Base-by-base conservation (phyloP, 768 basidiomycete genomes). In the Hemileccinum rubropunctum region DNA sequence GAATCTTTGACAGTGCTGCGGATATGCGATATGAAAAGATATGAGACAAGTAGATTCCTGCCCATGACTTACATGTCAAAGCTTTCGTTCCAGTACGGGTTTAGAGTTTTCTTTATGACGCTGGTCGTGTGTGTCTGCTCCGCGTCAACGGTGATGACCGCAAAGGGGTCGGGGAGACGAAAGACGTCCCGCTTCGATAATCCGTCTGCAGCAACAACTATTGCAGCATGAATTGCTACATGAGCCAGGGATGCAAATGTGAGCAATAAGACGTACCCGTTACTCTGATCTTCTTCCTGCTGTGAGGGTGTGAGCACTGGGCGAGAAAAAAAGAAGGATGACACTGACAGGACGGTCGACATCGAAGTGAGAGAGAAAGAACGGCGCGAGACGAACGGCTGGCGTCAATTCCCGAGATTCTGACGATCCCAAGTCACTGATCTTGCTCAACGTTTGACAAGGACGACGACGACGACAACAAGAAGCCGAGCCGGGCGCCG, bases 41-140 rank as follows among this genome's bases (percentile, higher is more conserved):
- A 34, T 5, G 15, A 18, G 51, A 27, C 23, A 23, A 23, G 23
- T 39, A 42, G 12, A 34, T 36, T 6, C 23, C 23, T 6, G 23
- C 15, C 12, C 6, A 34, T 6, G 6, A 67, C 88, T 62, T 54
- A 95, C 95, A 99, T 88, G 65, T 98, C 95, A 69, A 99, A 98
- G 64, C 88, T 90, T 74, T 98, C 95, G 65, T 92, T 95, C 94
- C 94, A 97, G 70, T 95, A 95, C 0, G 94, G 90, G 70, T 93
- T 94, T 41, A 94, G 71, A 0, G 91, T 92, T 73, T 91, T 95
- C 77, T 93, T 98, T 64, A 98, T 97, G 28, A 95, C 95, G 48
- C 89, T 91, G 14, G 95, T 98, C 1, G 95, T 95, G 58, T 92
- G 88, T 0, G 95, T 98, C 70, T 98, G 95, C 68, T 97, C 94